Percentiles rank a stretch among this genome's conserved stretches.
These are phyloP conservation scores for Mycena kentingensis DNA, from an alignment of 768 basidiomycete genomes.

Conservation along the genomic window DNA sequence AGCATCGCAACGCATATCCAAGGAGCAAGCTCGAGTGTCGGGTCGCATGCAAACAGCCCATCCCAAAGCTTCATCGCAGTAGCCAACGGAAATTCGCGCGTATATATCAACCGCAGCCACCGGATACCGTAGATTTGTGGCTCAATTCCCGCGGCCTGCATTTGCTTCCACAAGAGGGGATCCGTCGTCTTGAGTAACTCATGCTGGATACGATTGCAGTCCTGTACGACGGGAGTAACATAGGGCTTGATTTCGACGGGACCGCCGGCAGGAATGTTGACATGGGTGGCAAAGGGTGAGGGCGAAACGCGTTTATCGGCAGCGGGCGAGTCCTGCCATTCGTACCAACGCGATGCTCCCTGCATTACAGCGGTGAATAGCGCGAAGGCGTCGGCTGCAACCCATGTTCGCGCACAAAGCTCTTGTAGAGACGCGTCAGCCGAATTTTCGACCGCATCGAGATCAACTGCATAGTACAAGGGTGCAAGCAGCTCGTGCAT, in stretches of 20 bases:
- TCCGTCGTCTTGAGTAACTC: constrained; percentile 75
- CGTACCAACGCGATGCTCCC: constrained; percentile 75
- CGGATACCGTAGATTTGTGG: constrained; percentile 98
- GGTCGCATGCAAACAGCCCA: constrained; percentile 87
- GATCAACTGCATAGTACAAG: constrained; percentile 79
- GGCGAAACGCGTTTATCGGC: constrained; percentile 11
- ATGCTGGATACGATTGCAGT: constrained; percentile 80
- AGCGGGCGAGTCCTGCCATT: constrained; percentile 57
- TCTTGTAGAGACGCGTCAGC: constrained; percentile 49
- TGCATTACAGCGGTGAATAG: constrained; percentile 84
- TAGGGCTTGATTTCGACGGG: constrained; percentile 61
- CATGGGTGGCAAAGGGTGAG: constrained; percentile 45
- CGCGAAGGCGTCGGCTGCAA: constrained; percentile 86
- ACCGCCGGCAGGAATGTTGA: constrained; percentile 47
- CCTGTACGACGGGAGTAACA: constrained; percentile 81
- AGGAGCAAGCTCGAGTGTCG: constrained; percentile 72
- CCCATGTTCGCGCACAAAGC: constrained; percentile 65
- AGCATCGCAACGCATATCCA: constrained; percentile 96
- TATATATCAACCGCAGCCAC: constrained; percentile 92
- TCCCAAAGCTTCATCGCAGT: constrained; percentile 95
- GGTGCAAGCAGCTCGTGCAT: constrained; percentile 98
- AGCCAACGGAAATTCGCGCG: constrained; percentile 82
- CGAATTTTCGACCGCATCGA: constrained; percentile 64
- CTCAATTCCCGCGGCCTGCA: constrained; percentile 84
- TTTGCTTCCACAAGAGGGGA: constrained; percentile 69